Conservation (phyloP, 768 basidiomycete species). For the Punctularia strigosozonata region DNA sequence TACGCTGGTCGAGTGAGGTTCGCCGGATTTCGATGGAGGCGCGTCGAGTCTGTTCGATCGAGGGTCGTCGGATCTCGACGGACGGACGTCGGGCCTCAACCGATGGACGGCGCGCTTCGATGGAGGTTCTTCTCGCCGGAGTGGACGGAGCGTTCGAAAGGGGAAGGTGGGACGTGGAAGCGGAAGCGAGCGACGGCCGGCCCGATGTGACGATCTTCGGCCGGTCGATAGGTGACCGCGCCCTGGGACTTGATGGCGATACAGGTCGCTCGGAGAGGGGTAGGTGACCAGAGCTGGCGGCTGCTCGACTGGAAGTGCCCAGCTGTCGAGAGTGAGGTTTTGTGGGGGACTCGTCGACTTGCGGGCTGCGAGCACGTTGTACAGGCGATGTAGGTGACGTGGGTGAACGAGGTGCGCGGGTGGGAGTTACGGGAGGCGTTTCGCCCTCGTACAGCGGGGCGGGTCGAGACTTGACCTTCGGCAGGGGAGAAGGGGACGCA, state of each 20-base stretch:
- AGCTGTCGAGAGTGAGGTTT: slow-evolving; percentile 34
- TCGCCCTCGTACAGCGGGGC: too few relatives aligned
- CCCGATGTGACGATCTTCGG: not conserved
- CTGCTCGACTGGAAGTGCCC: slow-evolving; percentile 16
- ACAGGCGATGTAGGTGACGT: not conserved
- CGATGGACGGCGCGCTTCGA: slow-evolving; percentile 13
- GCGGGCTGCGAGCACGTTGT: slow-evolving; percentile 15
- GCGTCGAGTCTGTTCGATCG: slow-evolving; percentile 12
- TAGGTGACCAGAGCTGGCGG: slow-evolving; percentile 18
- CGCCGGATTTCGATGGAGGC: slow-evolving; percentile 16
- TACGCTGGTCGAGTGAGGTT: too few relatives aligned
- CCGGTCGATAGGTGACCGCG: too few relatives aligned
- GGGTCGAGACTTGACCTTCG: too few relatives aligned
- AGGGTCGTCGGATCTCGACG: slow-evolving; percentile 25
- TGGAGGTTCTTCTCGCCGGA: slow-evolving; percentile 21
- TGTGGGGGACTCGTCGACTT: slow-evolving; percentile 33
- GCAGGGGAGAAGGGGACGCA: too few relatives aligned
- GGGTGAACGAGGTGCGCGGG: slow-evolving; percentile 7
- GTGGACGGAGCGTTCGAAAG: slow-evolving; percentile 23
- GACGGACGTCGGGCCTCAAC: slow-evolving; percentile 22
- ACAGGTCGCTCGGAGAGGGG: not conserved
- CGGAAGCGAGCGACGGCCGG: slow-evolving; percentile 10
- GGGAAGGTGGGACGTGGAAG: slow-evolving; percentile 31
- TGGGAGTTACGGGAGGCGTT: too few relatives aligned
- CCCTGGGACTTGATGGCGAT: not conserved